Evolutionary conservation across 768 basidiomycete genomes (phyloP).

Genomic region (Ramaria sp.): DNA sequence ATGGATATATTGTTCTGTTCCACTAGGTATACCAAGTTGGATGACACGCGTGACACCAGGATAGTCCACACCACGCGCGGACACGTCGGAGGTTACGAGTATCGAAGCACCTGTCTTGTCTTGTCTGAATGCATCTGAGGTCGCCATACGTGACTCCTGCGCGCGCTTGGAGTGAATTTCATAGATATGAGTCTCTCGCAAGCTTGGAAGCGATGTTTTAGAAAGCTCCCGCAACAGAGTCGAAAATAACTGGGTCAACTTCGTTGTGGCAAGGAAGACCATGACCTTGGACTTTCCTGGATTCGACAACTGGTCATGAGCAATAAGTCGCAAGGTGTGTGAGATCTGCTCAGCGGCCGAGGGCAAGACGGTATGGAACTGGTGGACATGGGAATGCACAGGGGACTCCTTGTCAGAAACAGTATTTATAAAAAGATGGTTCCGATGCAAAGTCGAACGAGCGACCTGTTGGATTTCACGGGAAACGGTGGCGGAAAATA

Average conservation of each 20-base stretch:
- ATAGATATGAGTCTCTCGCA: conserved; percentile 43
- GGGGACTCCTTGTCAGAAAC: conserved; percentile 50
- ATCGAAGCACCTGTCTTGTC: conserved; percentile 45
- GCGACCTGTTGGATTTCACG: conserved; percentile 63
- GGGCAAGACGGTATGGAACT: conserved; percentile 71
- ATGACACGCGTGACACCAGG: conserved; percentile 83
- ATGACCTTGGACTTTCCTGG: conserved; percentile 62
- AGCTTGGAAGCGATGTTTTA: conserved; percentile 37
- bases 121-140: conserved; percentile 49
- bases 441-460: conserved; percentile 40
- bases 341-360: conserved; percentile 59
- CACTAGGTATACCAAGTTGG: conserved; percentile 74
- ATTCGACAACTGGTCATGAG: conserved; percentile 76
- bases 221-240: conserved; percentile 46
- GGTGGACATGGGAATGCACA: conserved; percentile 67
- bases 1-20: conserved; percentile 68
- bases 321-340: conserved; percentile 68
- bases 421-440: conserved; percentile 67
- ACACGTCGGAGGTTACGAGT: conserved; percentile 80
- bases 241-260: conserved; percentile 68
- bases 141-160: conserved; percentile 43
- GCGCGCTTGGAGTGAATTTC: conserved; percentile 77
- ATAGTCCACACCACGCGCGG: conserved; percentile 83
- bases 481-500: conserved; percentile 86
- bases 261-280: conserved; percentile 79